Percentiles rank a stretch among this genome's conserved stretches.
These are phyloP conservation scores for Cercospora zeae-maydis DNA, from an alignment of 2,329 filamentous ascomycete genomes.

Conservation along the genomic window DNA sequence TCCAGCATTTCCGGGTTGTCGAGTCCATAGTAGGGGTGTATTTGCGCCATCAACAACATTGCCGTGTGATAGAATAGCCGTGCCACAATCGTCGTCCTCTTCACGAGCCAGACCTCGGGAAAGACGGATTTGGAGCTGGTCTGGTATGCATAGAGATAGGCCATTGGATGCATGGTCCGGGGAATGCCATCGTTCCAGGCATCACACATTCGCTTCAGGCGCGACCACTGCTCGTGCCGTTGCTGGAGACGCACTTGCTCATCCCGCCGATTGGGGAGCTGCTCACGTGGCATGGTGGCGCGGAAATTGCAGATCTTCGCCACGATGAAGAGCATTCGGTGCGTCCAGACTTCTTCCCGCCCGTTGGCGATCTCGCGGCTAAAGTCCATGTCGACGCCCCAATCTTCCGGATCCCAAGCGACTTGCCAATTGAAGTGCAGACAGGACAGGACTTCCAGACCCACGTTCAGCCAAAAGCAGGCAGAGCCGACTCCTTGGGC, in stretches of 20 bases:
- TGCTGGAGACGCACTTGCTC: slow-evolving; percentile 63
- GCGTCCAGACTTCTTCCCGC: slow-evolving; percentile 79
- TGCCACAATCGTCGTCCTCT: slow-evolving; percentile 74
- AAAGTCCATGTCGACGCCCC: slow-evolving; percentile 80
- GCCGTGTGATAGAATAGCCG: slow-evolving; percentile 86
- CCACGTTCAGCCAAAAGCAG: slow-evolving; percentile 92
- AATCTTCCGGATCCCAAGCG: slow-evolving; percentile 84
- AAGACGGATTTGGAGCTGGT: slow-evolving; percentile 70
- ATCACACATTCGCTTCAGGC: slow-evolving; percentile 76
- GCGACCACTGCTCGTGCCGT: slow-evolving; percentile 71
- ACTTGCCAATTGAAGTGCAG: slow-evolving; percentile 82
- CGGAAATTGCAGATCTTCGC: slow-evolving; percentile 85
- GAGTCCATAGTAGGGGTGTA: slow-evolving; percentile 63
- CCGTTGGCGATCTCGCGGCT: slow-evolving; percentile 55
- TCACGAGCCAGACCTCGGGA: slow-evolving; percentile 85
- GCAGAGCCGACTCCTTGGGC: slow-evolving; percentile 76
- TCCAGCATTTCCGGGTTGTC: slow-evolving; percentile 65
- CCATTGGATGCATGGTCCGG: slow-evolving; percentile 81
- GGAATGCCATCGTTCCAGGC: slow-evolving; percentile 77
- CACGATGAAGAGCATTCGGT: slow-evolving; percentile 82
- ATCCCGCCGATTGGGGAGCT: slow-evolving; percentile 53
- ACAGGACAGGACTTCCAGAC: slow-evolving; percentile 85
- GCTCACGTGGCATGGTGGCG: slow-evolving; percentile 60
- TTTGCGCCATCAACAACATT: slow-evolving; percentile 74
- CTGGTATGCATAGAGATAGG: slow-evolving; percentile 67